Conservation (phyloP, 192 early-diverging fungal genomes). For the Spizellomyces sp. region DNA sequence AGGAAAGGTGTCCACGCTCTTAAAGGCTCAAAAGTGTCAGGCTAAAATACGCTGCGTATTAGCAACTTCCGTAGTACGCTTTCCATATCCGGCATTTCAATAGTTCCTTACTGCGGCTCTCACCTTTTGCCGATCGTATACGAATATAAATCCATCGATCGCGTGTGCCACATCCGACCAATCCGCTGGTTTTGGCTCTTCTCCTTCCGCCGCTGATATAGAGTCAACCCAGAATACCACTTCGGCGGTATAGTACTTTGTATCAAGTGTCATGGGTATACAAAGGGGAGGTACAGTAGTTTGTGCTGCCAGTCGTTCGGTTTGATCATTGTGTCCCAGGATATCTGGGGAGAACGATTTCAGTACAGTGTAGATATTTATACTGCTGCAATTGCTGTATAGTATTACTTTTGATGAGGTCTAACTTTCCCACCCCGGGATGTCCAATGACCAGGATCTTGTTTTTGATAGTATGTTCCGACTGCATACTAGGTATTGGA, state of each 20-base stretch:
- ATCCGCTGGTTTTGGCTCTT: not conserved
- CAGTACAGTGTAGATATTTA: not conserved
- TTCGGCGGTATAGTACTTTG: slow-evolving; percentile 69
- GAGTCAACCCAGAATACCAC: slow-evolving; percentile 69
- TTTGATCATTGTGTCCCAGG: not conserved
- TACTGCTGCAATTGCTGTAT: no score
- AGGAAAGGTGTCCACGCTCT: slow-evolving; percentile 59
- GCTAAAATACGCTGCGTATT: slow-evolving; percentile 29
- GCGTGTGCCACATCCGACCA: slow-evolving; percentile 8
- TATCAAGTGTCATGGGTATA: slow-evolving; percentile 59
- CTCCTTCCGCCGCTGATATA: slow-evolving; percentile 17
- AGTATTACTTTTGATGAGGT: slow-evolving; percentile 53
- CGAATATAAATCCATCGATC: slow-evolving; percentile 61
- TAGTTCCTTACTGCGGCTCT: not conserved
- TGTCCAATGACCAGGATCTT: slow-evolving; percentile 63
- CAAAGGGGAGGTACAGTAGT: slow-evolving; percentile 2
- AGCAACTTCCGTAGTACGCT: not conserved
- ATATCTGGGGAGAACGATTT: not conserved
- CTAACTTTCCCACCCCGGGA: slow-evolving; percentile 50
- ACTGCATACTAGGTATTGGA: no score
- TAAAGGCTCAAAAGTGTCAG: slow-evolving; percentile 58
- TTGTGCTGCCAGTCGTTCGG: not conserved
- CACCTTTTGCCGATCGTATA: slow-evolving; percentile 63
- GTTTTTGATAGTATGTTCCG: slow-evolving; percentile 7
- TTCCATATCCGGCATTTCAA: not conserved